Evolutionary conservation across 192 early-diverging fungal species (phyloP), one percentile per base, ranked within the genome.

Genomic region (Linnemannia schmuckeri): DNA sequence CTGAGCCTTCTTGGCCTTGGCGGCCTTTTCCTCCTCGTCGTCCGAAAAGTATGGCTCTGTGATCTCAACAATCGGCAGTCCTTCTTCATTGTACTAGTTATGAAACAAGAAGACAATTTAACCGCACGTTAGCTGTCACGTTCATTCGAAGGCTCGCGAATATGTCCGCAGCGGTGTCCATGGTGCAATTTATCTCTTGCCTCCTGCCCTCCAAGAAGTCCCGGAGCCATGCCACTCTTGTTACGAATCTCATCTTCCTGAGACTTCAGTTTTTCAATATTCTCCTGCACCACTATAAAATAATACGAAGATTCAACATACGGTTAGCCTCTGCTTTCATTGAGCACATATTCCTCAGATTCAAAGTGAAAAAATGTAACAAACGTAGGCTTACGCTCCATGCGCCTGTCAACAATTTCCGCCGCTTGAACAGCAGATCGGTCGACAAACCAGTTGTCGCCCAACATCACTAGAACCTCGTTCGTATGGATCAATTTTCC

Each of bases 401-500:
- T 88, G 49, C 96, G 81, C 15, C 96, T 89, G n/a, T 91, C 82
- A 1, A 96, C 92, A 33, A 97, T 97, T 12, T 87, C 93, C 13
- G 83, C 81, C 0, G 98, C 96, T 75, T 99, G 94, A 37, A 77
- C 87, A 13, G 93, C 93, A 12, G 96, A 97, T 33, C 93, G 88
- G 79, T 98, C 96, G 8, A 91, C 95, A 82, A 98, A 99, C 94
- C 95, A 98, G 90, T 97, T 97, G 70, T 97, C 97, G n/a, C 98
- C 98, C 47, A 99, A 88, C 47, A 96, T 86, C 0, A 97, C 96
- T 37, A 94, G 82, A 18, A 99, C 92, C 82, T 97, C 97, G 80
- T 99, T 99, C n/a, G 98, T 99, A 82, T 98, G 95, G 38, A 97
- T 89, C 4, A 99, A 66, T 52, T 94, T 91, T 38, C 97, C 97